Evolutionary conservation across 2,329 filamentous ascomycete genomes (phyloP).

Genomic region (Dactylonectria estremocensis): DNA sequence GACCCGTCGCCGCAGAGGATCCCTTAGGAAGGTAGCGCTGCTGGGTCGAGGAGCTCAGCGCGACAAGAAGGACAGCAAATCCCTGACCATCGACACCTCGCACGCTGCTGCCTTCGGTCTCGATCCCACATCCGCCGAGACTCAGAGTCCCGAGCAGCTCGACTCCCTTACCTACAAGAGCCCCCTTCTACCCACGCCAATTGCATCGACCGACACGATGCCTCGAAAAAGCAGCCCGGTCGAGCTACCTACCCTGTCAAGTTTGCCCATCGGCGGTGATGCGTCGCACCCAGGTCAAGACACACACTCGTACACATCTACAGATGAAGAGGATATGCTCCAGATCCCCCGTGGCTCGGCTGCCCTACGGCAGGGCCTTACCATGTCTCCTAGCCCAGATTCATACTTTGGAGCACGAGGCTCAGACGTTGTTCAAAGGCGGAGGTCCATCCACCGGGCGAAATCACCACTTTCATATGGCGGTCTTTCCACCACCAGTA

Average conservation of each 20-base stretch:
- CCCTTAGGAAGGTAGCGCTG: conserved; percentile 88
- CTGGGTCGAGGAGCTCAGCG: conserved; percentile 80
- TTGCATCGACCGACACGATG: conserved; percentile 63
- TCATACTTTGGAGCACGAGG: conserved; percentile 70
- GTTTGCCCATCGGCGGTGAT: conserved; percentile 31
- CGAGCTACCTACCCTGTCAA: conserved; percentile 33
- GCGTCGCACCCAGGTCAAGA: conserved; percentile 39
- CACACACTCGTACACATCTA: conserved; percentile 66
- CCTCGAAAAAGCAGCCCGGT: conserved; percentile 50
- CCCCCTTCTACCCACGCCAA: conserved; percentile 60
- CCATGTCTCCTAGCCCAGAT: conserved; percentile 72
- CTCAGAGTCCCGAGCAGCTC: conserved; percentile 44
- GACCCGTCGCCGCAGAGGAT: conserved; percentile 82
- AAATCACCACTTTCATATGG: conserved; percentile 74
- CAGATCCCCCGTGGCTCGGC: conserved; percentile 71
- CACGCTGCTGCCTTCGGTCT: conserved; percentile 45
- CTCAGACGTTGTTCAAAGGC: conserved; percentile 58
- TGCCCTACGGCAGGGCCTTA: conserved; percentile 58
- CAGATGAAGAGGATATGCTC: conserved; percentile 85
- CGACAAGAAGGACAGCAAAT: conserved; percentile 69
- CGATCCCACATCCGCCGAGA: conserved; percentile 37
- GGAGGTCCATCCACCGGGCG: conserved; percentile 66
- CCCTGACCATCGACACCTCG: conserved; percentile 60
- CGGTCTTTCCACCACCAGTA: conserved; percentile 65
- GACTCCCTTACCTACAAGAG: conserved; percentile 64